Evolutionary conservation across 2,329 filamentous ascomycete genomes (phyloP).

Genomic region (Penicillium sp.): DNA sequence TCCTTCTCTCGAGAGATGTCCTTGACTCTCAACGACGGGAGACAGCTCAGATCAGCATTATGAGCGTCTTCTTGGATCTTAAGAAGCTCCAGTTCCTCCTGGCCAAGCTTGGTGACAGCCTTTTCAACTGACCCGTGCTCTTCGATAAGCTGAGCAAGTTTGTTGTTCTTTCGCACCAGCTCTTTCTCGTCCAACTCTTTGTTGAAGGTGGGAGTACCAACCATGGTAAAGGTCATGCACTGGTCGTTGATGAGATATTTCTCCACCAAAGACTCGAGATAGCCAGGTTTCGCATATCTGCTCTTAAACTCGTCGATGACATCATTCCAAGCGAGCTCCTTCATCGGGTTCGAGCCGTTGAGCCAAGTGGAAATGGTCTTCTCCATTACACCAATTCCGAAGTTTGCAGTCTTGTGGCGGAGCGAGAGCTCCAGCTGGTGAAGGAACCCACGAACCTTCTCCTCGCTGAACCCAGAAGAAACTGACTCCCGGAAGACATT

Average conservation of each 20-base stretch:
- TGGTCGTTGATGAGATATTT: slow-evolving; percentile 86
- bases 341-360: slow-evolving; percentile 84
- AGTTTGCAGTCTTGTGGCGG: slow-evolving; percentile 93
- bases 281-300: slow-evolving; percentile 64
- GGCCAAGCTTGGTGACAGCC: slow-evolving; percentile 62
- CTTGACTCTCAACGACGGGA: slow-evolving; percentile 77
- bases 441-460: slow-evolving; percentile 86
- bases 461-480: slow-evolving; percentile 70
- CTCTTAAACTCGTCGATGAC: slow-evolving; percentile 74
- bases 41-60: slow-evolving; percentile 72
- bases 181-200: slow-evolving; percentile 70
- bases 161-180: slow-evolving; percentile 59
- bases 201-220: slow-evolving; percentile 66
- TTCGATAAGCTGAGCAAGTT: slow-evolving; percentile 62
- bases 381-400: slow-evolving; percentile 83
- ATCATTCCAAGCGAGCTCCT: slow-evolving; percentile 83
- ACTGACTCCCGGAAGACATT: slow-evolving; percentile 62
- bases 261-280: slow-evolving; percentile 74
- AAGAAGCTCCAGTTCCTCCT: slow-evolving; percentile 70
- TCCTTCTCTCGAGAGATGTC: slow-evolving; percentile 79
- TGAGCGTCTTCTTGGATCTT: slow-evolving; percentile 75
- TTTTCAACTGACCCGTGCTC: slow-evolving; percentile 62
- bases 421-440: slow-evolving; percentile 88
- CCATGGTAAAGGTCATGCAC: slow-evolving; percentile 88
- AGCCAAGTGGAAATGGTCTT: slow-evolving; percentile 89